phyloP scores from a whole-genome alignment of 2,329 filamentous ascomycete genomes.

The Podosphaera leucotricha region DNA sequence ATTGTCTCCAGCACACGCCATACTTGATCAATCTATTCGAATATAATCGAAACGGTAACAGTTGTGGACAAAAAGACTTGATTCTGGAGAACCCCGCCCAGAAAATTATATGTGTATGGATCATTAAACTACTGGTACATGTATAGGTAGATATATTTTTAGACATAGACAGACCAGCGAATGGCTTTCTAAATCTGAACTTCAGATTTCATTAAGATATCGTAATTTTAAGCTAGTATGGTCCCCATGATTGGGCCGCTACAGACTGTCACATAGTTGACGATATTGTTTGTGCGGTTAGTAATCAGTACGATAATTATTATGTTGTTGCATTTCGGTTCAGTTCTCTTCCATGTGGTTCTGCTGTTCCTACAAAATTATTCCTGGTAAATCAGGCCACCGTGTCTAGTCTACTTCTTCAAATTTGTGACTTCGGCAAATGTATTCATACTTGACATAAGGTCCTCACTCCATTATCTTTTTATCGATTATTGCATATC shows the following conservation, averaged over 20 bases:
- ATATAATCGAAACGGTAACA: neutral
- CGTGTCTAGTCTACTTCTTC: neutral
- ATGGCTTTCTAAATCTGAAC: too few species aligned
- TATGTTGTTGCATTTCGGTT: neutral
- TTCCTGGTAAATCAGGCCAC: neutral
- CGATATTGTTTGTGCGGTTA: too few species aligned
- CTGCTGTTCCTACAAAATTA: neutral
- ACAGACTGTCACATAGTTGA: too few species aligned
- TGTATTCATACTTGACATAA: neutral
- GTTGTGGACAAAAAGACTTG: neutral
- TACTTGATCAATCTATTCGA: neutral
- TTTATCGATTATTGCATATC: neutral
- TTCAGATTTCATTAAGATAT: too few species aligned
- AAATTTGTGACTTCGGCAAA: neutral
- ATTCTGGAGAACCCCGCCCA: neutral
- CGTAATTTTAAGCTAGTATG: too few species aligned
- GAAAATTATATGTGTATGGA: neutral
- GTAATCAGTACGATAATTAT: too few species aligned
- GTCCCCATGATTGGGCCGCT: too few species aligned
- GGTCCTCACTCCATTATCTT: neutral
- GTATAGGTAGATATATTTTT: neutral
- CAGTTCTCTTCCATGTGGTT: neutral
- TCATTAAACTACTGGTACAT: neutral
- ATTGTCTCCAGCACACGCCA: conserved; percentile 15
- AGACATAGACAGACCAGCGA: neutral